Percentiles rank a stretch among this genome's conserved stretches.
Conservation (phyloP, 257 asterid genomes). For the Apocynum venetum region DNA sequence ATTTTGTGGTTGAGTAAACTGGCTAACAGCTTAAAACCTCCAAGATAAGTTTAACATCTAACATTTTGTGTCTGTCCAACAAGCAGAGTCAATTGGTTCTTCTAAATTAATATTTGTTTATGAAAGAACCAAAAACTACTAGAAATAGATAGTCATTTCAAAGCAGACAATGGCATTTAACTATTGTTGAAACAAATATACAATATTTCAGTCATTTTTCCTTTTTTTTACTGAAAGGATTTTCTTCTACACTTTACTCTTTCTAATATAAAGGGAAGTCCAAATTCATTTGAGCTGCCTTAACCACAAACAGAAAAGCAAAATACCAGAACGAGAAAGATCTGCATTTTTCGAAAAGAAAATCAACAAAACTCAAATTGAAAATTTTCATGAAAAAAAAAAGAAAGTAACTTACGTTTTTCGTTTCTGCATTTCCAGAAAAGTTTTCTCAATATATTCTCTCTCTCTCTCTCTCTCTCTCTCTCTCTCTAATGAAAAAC, state of each 20-base stretch:
- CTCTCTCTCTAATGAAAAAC: not conserved
- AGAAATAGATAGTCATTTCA: not conserved
- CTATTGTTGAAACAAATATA: not conserved
- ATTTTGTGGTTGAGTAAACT: not conserved
- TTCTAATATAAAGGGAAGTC: not conserved
- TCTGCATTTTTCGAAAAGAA: not conserved
- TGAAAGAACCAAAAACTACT: not conserved
- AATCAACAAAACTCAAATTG: not conserved
- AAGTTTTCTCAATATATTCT: too few species aligned
- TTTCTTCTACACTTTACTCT: not conserved
- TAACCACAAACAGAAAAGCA: not conserved
- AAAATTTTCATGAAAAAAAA: too few species aligned
- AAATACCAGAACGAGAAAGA: not conserved
- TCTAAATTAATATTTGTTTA: not conserved
- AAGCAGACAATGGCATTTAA: not conserved
- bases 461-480: too few species aligned
- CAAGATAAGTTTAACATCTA: too few species aligned
- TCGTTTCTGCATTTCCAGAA: not conserved
- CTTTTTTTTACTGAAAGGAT: not conserved
- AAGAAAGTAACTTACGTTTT: not conserved
- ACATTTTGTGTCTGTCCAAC: not conserved
- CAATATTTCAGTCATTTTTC: not conserved
- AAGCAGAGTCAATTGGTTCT: not conserved
- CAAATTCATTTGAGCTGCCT: not conserved
- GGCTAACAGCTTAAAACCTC: not conserved